Evolutionary conservation across 139 green algal genomes (phyloP).

Genomic region (Chlorella ohadii): DNA sequence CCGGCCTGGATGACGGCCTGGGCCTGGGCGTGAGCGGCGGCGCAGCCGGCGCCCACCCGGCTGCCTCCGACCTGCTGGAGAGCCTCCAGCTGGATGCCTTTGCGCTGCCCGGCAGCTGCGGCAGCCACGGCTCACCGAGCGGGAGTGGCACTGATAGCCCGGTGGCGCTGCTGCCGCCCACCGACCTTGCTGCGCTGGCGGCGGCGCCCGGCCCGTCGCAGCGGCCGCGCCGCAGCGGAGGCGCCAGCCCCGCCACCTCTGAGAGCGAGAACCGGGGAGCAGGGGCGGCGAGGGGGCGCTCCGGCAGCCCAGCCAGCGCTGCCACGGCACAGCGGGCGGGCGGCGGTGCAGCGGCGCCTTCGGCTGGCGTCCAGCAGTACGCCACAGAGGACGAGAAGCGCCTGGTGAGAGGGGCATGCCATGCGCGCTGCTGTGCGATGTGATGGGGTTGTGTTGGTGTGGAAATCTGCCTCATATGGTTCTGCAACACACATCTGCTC

Average conservation of each 20-base stretch:
- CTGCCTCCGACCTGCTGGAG: conserved; percentile 27
- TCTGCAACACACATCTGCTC: too few relatives aligned
- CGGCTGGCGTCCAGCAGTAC: background rate
- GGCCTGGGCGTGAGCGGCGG: conserved; percentile 8
- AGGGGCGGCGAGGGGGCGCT: background rate
- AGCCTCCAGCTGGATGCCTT: conserved; percentile 35
- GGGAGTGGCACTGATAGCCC: conserved; percentile 22
- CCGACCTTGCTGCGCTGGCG: background rate
- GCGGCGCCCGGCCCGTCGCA: background rate
- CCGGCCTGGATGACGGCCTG: background rate
- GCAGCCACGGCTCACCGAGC: conserved; percentile 2
- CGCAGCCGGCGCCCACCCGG: background rate
- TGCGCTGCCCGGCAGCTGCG: background rate
- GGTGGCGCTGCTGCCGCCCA: background rate
- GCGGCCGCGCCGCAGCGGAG: background rate
- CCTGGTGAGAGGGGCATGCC: background rate
- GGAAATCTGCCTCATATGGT: too few relatives aligned
- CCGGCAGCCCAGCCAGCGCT: background rate
- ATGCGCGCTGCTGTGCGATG: background rate
- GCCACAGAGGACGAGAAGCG: conserved; percentile 26
- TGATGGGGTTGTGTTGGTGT: too few relatives aligned
- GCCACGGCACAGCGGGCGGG: background rate
- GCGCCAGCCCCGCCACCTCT: conserved; percentile 34
- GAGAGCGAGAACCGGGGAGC: conserved; percentile 38
- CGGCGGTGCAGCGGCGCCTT: background rate